Evolutionary conservation across 192 early-diverging fungal species (phyloP), one percentile per base, ranked within the genome.

Genomic region (Coemansia furcata): DNA sequence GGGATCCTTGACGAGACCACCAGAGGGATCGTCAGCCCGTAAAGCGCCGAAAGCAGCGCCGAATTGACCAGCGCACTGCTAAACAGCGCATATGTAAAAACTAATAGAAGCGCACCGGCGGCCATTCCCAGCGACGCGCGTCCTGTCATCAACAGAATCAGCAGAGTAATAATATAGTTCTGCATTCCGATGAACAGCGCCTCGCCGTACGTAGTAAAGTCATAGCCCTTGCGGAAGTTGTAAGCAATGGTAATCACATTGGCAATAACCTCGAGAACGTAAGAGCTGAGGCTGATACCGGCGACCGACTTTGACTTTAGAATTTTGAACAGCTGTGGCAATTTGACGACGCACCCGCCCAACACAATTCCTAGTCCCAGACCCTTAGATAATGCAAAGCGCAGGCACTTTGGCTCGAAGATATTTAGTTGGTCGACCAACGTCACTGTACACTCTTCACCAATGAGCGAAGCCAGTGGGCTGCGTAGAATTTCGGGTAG

Each of bases 261-360:
- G 38, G 94, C 89, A 29, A 89, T 58, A 12, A 94, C 90, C 75
- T 99, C 98, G 35, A 99, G 80, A 5, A 92, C 67, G 65, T 93
- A 92, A 6, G 89, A 87, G 12, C 84, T 72, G 63, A 96, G 82
- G 10, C 92, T 94, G 55, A 99, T 85, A 3, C 97, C 97, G 54
- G 86, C 81, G 14, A 89, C 89, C 33, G 91, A 92, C 55, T 78
- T 62, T 39, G 88, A 82, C 23, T 74, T 72, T 19, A 93, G 54
- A 54, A 98, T 96, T 65, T 96, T 99, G 73, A 94, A 72, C 36
- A 99, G 96, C 82, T 99, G 96, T 8, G 98, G 98, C 32, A 99
- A 76, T 78, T 99, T 99, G 62, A 98, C 87, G 39, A 98, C 88
- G 37, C 92, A 89, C n/a, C 94, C 92, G 43, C 92, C 95, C 6